Base-by-base conservation (phyloP, 371 early-diverging fungal species). In the Dichotomocladium elegans region DNA sequence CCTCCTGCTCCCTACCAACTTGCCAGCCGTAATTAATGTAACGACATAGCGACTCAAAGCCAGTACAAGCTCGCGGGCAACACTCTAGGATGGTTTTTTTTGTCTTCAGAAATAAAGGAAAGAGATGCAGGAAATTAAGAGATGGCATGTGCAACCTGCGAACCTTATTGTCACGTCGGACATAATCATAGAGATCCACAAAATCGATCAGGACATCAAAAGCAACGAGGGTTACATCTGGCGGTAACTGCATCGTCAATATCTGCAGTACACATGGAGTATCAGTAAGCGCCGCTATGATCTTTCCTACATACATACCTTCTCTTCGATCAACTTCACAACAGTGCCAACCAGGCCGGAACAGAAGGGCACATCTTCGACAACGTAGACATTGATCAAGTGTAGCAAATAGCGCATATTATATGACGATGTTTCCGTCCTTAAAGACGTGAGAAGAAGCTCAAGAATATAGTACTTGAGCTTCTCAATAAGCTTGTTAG, bases 331-430 rank as follows among this genome's bases (percentile, higher is more conserved):
- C 4, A 79, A 62, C 45, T 83, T 82, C 22, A 90, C 82, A 5
- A 90, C 85, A 0, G 86, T 77, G 11, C 82, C 82, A 19, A 85
- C 85, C 14, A 88, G 63, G 2, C 88, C 86, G 5, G 89, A 89
- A 50, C 88, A 86, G 41, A 86, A 87, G 0, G 82, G 77, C 5
- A 83, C 87, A 66, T 92, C 90, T 54, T 92, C 89, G 29, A 81
- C 74, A 0, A 83, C 85, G 59, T 87, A 90, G 15, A 84, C 85
- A 37, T 82, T 76, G 41, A 89, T 79, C 10, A 90, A 58, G 58
- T 88, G 85, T 7, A 90, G 67, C 14, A 87, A 53, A 42, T 83
- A 84, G 35, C 87, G 74, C 61, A 82, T 66, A 55, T 92, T 92
- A 52, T 76, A 74, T 1, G 88, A 77, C 0, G 78, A 79, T 1